Base-by-base conservation (phyloP, 148 eudicot genomes). In the Mesembryanthemum crystallinum region DNA sequence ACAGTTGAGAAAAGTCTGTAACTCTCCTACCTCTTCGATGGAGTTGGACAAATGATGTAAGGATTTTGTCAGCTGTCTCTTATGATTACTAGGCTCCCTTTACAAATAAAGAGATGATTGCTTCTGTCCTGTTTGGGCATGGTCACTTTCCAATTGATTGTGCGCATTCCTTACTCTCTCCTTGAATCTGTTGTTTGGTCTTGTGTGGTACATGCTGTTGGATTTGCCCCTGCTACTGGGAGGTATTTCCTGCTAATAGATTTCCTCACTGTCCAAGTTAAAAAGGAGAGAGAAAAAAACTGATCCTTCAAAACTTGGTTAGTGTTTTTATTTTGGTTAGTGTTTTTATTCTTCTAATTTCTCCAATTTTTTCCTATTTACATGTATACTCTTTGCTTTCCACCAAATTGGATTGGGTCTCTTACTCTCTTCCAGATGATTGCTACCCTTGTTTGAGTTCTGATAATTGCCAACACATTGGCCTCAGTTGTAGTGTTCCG, bases 361-460 rank as follows among this genome's bases (percentile, higher is more conserved):
- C 69, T 76, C 67, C 89, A 92, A 97, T 88, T 92, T 94, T 82
- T 92, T 89, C 76, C 85, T 88, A 18, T 88, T 77, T 57, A 82
- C 89, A 89, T 67, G 92, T 68, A 24, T 89, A 42, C 90, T 92
- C 28, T 90, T 95, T 70, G 47, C 78, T 2, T 73, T 88, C 35
- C 98, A 95, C 78, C 98, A 95, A 83, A 92, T 90, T 97, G 96
- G 94, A 8, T 45, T 88, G 76, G 94, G 94, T 77, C 94, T 95
- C n/a, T n/a, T n/a, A n/a, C 25, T 57, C 18, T 57, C 20, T 95
- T 95, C 74, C 89, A 92, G 52, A 71, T 87, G 80, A 74, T 92
- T 78, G 96, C 93, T 64, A 76, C 87, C n/a, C 45, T 92, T 60
- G 85, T 90, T 51, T 85, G 98, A 79, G 89, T 87, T 82, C 86